Conservation (phyloP, 2,329 filamentous ascomycete genomes). For the Pseudogymnoascus destructans region DNA sequence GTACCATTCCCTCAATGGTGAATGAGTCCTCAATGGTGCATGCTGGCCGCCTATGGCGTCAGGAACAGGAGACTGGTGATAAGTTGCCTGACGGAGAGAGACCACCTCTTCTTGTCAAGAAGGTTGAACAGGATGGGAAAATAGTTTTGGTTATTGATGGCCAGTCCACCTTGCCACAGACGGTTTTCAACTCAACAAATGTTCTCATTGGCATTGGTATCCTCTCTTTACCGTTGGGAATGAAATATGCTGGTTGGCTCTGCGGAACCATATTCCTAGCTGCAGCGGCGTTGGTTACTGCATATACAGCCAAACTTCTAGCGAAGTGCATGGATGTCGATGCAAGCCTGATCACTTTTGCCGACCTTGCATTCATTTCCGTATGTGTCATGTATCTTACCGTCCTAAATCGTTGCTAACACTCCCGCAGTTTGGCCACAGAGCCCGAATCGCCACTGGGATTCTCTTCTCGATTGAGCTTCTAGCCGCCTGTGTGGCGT, state of each 20-base stretch:
- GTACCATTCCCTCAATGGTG: conserved; percentile 32
- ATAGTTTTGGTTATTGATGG: conserved; percentile 76
- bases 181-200: conserved; percentile 77
- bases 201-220: conserved; percentile 84
- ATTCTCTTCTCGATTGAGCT: conserved; percentile 81
- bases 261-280: conserved; percentile 64
- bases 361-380: conserved; percentile 81
- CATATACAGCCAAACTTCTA: conserved; percentile 74
- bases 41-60: conserved; percentile 38
- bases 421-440: conserved; percentile 50
- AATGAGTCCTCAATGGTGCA: conserved; percentile 35
- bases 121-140: conserved; percentile 77
- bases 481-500: conserved; percentile 74
- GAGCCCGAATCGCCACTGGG: conserved; percentile 69
- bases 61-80: conserved; percentile 33
- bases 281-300: conserved; percentile 62
- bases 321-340: conserved; percentile 84
- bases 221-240: conserved; percentile 73
- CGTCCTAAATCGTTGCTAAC: neutral
- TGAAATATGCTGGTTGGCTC: conserved; percentile 82
- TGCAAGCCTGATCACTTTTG: conserved; percentile 78
- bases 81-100: conserved; percentile 43
- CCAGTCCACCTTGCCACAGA: conserved; percentile 90
- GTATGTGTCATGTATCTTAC: neutral
- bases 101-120: conserved; percentile 73